Conservation (phyloP, 139 green algal genomes). For the Trebouxia sp. region DNA sequence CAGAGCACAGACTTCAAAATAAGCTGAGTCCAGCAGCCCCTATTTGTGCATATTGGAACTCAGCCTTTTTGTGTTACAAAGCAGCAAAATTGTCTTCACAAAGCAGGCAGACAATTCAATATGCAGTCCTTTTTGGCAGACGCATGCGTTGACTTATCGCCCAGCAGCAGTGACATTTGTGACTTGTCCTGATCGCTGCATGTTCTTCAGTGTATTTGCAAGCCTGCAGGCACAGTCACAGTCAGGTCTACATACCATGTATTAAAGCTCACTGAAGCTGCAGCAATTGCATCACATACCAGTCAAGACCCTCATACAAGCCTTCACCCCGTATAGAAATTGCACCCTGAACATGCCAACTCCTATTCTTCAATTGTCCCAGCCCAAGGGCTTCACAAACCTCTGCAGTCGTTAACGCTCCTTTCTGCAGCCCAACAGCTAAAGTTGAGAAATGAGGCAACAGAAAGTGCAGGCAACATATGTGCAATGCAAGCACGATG, state of each 20-base stretch:
- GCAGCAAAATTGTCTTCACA: too few relatives aligned
- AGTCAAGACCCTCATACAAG: slow-evolving; percentile 82
- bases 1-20: too few relatives aligned
- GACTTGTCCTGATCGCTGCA: slow-evolving; percentile 44
- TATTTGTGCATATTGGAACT: too few relatives aligned
- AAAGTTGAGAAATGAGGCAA: too few relatives aligned
- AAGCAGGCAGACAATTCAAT: too few relatives aligned
- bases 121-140: too few relatives aligned
- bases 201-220: slow-evolving; percentile 57
- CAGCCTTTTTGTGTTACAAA: too few relatives aligned
- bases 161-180: slow-evolving; percentile 36
- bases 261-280: too few relatives aligned
- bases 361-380: slow-evolving; percentile 72
- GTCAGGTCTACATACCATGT: too few relatives aligned
- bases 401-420: slow-evolving; percentile 74
- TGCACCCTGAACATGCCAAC: slow-evolving; percentile 92
- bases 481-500: background rate
- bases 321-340: slow-evolving; percentile 85
- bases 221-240: slow-evolving; percentile 28
- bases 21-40: too few relatives aligned
- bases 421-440: slow-evolving; percentile 47
- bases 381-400: slow-evolving; percentile 87
- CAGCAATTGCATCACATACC: background rate
- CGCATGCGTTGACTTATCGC: slow-evolving; percentile 8
- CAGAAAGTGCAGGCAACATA: background rate